Percentiles rank a stretch among this genome's conserved stretches.
Evolutionary conservation across 768 basidiomycete genomes (phyloP).

Genomic region (Suillus paluster): DNA sequence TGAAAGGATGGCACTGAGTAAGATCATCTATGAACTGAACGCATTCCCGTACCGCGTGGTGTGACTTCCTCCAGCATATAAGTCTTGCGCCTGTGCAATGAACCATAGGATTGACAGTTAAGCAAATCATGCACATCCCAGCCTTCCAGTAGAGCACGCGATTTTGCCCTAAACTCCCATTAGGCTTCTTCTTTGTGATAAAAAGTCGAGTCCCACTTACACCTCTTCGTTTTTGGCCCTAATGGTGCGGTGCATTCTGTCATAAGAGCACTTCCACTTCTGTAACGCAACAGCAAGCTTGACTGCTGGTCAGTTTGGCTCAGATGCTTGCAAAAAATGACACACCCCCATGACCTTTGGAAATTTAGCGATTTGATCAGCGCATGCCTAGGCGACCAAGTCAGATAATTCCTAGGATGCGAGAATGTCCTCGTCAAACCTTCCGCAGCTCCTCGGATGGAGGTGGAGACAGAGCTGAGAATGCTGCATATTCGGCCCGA

Average conservation of each 20-base stretch:
- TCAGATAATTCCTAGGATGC: background rate
- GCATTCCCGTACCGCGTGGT: conserved; percentile 38
- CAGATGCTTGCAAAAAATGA: background rate
- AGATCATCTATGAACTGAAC: background rate
- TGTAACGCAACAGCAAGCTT: conserved; percentile 29
- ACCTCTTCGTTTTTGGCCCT: conserved; percentile 18
- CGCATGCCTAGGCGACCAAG: conserved; percentile 7
- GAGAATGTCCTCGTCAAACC: background rate
- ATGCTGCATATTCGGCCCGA: conserved; percentile 7
- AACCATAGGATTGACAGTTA: conserved; percentile 42
- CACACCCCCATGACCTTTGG: conserved; percentile 17
- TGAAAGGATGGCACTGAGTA: conserved; percentile 7
- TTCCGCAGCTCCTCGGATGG: background rate
- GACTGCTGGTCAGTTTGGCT: background rate
- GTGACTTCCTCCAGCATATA: conserved; percentile 44
- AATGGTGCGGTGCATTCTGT: background rate
- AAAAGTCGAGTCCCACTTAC: conserved; percentile 16
- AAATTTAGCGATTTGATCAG: conserved; percentile 10
- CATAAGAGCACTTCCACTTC: conserved; percentile 32
- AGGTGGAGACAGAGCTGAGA: conserved; percentile 2
- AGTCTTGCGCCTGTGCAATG: conserved; percentile 42
- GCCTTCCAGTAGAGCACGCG: conserved; percentile 42
- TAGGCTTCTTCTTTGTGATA: conserved; percentile 25
- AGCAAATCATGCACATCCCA: conserved; percentile 49
- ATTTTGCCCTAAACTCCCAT: conserved; percentile 36